Percentiles rank a stretch among this genome's conserved stretches.
Conservation (phyloP, 2,329 filamentous ascomycete genomes). For the Pleurostoma richardsiae region DNA sequence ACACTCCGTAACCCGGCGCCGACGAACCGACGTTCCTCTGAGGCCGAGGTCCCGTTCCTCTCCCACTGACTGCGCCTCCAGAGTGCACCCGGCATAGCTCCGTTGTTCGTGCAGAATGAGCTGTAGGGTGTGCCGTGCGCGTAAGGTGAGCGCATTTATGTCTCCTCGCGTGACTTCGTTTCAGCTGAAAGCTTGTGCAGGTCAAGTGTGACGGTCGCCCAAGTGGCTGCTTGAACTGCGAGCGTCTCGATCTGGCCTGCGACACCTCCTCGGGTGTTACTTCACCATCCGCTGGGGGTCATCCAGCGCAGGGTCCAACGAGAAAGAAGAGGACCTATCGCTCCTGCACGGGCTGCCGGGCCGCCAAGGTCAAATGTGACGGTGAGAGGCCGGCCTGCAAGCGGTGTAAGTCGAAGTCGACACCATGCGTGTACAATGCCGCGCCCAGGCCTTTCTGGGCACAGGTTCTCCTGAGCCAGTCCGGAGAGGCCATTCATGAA, state of each 20-base stretch:
- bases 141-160: background rate
- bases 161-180: background rate
- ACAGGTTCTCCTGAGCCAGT: slow-evolving; percentile 2
- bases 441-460: slow-evolving; percentile 11
- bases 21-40: too few relatives aligned
- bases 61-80: too few relatives aligned
- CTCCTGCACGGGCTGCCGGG: slow-evolving; percentile 9
- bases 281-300: slow-evolving; percentile 1
- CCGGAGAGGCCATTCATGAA: background rate
- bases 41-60: too few relatives aligned
- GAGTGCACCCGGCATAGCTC: too few relatives aligned
- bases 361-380: slow-evolving; percentile 10
- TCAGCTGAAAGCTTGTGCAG: slow-evolving; percentile 3
- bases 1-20: too few relatives aligned
- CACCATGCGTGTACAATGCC: slow-evolving; percentile 10
- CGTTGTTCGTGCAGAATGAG: background rate
- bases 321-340: slow-evolving; percentile 9
- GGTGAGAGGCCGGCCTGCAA: slow-evolving; percentile 9
- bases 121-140: slow-evolving; percentile 2
- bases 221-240: slow-evolving; percentile 6
- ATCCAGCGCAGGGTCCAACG: background rate
- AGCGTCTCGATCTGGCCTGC: slow-evolving; percentile 7
- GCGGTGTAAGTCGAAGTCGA: slow-evolving; percentile 6
- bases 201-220: slow-evolving; percentile 12
- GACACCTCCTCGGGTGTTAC: slow-evolving; percentile 2